Conservation (phyloP, 305 asterid genomes). For the Euphrasia arctica region DNA sequence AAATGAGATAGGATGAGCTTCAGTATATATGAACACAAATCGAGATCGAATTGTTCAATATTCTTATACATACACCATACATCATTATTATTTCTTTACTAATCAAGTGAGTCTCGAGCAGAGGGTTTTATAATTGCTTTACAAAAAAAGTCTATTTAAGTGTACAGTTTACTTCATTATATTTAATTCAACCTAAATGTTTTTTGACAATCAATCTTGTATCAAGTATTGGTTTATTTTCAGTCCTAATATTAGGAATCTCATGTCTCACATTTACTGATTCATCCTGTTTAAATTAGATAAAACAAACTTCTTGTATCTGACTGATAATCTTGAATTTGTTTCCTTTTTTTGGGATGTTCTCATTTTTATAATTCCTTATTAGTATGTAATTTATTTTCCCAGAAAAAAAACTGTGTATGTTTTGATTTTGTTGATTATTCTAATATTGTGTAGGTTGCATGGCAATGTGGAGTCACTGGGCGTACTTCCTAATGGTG, state of each 20-base stretch:
- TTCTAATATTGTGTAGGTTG: slow-evolving; percentile 51
- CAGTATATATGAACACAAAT: not conserved
- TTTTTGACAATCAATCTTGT: not conserved
- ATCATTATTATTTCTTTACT: not conserved
- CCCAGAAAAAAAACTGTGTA: slow-evolving; percentile 1
- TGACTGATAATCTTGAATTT: not conserved
- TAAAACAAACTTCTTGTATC: not conserved
- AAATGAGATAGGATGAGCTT: not conserved
- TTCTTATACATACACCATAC: not conserved
- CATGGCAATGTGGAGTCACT: slow-evolving; percentile 94
- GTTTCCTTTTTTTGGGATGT: not conserved
- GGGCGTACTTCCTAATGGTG: slow-evolving; percentile 69
- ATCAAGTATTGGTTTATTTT: not conserved
- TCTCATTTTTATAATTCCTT: not conserved
- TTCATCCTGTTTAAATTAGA: not conserved
- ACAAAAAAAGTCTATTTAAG: not conserved
- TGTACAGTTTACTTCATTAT: not conserved
- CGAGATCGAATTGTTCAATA: not conserved
- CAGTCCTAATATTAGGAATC: not conserved
- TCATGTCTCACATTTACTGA: not conserved
- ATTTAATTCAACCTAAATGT: not conserved
- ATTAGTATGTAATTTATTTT: not conserved
- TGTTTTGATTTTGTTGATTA: slow-evolving; percentile 19
- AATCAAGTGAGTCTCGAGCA: not conserved
- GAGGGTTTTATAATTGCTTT: not conserved